phyloP scores from a whole-genome alignment of 2,329 filamentous ascomycete genomes.

The Ceratocystis diversiconidia region DNA sequence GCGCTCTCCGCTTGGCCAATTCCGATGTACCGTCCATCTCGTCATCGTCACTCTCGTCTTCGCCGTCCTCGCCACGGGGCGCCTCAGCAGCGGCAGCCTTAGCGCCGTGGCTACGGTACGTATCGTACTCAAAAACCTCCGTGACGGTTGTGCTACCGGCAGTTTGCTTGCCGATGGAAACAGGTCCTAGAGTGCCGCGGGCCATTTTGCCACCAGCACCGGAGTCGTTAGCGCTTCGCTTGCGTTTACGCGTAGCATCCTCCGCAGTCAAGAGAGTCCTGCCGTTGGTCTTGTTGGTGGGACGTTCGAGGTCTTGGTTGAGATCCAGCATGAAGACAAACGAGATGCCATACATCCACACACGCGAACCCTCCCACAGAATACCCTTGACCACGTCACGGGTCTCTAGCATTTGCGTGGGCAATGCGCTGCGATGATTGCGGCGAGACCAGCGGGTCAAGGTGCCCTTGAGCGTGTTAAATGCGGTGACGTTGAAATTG shows the following conservation, averaged over 20 bases:
- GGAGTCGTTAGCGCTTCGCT: constrained; percentile 34
- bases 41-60: constrained; percentile 29
- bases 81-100: constrained; percentile 21
- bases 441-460: constrained; percentile 75
- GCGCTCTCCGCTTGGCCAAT: constrained; percentile 11
- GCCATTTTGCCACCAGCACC: constrained; percentile 42
- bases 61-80: constrained; percentile 23
- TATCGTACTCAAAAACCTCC: constrained; percentile 17
- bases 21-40: not conserved
- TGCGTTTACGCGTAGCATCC: constrained; percentile 36
- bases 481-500: constrained; percentile 52
- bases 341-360: constrained; percentile 76
- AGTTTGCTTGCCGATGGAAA: constrained; percentile 29
- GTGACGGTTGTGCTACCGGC: constrained; percentile 14
- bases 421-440: constrained; percentile 64
- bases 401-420: constrained; percentile 56
- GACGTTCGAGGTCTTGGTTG: constrained; percentile 47
- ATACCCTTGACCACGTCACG: constrained; percentile 71
- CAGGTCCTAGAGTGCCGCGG: constrained; percentile 32
- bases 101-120: constrained; percentile 12
- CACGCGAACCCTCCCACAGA: constrained; percentile 63
- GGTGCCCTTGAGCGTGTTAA: constrained; percentile 62
- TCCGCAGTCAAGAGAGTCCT: constrained; percentile 21
- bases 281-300: constrained; percentile 20
- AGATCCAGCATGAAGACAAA: constrained; percentile 92